These are phyloP conservation scores for Cladochytrium tenue DNA, from an alignment of 371 early-diverging fungal species.

Conservation along the genomic window DNA sequence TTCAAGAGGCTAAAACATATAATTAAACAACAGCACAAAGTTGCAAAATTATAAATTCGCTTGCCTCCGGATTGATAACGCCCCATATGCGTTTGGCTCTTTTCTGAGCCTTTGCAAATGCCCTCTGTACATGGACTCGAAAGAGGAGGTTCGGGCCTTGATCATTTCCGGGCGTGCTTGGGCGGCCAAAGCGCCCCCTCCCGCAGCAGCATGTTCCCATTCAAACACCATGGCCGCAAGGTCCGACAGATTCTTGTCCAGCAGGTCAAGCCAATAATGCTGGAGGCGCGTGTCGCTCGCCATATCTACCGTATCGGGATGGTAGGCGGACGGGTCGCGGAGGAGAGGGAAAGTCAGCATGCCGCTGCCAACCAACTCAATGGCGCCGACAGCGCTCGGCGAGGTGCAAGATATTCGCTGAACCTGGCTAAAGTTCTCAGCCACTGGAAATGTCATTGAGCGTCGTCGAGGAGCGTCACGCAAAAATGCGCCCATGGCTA, in stretches of 20 bases:
- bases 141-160: slow-evolving; percentile 32
- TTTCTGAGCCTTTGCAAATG: slow-evolving; percentile 56
- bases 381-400: slow-evolving; percentile 55
- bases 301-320: slow-evolving; percentile 68
- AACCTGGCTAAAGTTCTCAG: slow-evolving; percentile 72
- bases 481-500: slow-evolving; percentile 83
- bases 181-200: slow-evolving; percentile 9
- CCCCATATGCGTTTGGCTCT: slow-evolving; percentile 68
- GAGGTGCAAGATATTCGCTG: slow-evolving; percentile 46
- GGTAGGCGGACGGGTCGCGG: slow-evolving; percentile 39
- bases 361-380: slow-evolving; percentile 54
- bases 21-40: slow-evolving; percentile 49
- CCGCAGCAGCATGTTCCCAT: slow-evolving; percentile 22
- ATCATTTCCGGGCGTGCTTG: no score
- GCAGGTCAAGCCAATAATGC: slow-evolving; percentile 65
- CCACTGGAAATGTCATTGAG: slow-evolving; percentile 52
- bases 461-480: slow-evolving; percentile 39
- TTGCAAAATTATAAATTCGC: background rate
- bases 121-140: slow-evolving; percentile 54
- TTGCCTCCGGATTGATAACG: slow-evolving; percentile 60
- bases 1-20: slow-evolving; percentile 53
- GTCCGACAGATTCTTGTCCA: slow-evolving; percentile 59
- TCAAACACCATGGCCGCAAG: slow-evolving; percentile 58
- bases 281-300: slow-evolving; percentile 47
- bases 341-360: slow-evolving; percentile 59